Base-by-base conservation (phyloP, 2,329 filamentous ascomycete species). In the Aspergillus awamori region DNA sequence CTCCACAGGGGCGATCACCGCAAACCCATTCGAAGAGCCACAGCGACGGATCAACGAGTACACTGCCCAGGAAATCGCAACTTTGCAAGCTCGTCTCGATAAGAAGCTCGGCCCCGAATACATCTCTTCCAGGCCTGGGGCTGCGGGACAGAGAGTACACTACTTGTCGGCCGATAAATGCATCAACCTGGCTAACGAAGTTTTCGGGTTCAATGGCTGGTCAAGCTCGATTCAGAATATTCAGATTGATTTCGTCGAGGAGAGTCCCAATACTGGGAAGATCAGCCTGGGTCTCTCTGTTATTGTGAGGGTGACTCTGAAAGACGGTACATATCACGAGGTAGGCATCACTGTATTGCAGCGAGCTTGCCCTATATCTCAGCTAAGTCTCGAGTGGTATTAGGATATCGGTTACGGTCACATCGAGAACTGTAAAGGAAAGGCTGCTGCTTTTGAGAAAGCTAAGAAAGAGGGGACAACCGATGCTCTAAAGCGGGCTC, bases 391-490 rank as follows among this genome's bases (percentile, higher is more conserved):
- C 17, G 3, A 33, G 24, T 10, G 2, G 56, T 54, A 13, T 8
- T 59, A 86, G 84, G 95, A 99, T 73, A 90, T 98, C 64, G 95
- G 95, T 28, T 99, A 99, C 72, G 95, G 95, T 7, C 91, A 95
- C 67, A 96, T 96, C 69, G 94, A 98, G 76, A 99, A 99, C 72
- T 92, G 89, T 76, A 96, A 94, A 78, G 91, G 92, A 59, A 99
- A 99, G 79, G 94, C 93, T 3, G 90, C 91, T 55, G 95, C 94
- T 0, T 99, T 98, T 71, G 95, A 99, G 76, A 99, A 99, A 79
- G 93, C 95, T 1, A 99, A 98, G 81, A 99, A 99, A 76, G 93
- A 98, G 80, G 96, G 92, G 7, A 96, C 93, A 2, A 98, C 96
- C 8, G 95, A 99, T 78, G 95, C 88, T 1, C 75, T 99, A 73